Evolutionary conservation across 1,284 basidiomycete genomes (phyloP).

Genomic region (Trichosporon inkin): DNA sequence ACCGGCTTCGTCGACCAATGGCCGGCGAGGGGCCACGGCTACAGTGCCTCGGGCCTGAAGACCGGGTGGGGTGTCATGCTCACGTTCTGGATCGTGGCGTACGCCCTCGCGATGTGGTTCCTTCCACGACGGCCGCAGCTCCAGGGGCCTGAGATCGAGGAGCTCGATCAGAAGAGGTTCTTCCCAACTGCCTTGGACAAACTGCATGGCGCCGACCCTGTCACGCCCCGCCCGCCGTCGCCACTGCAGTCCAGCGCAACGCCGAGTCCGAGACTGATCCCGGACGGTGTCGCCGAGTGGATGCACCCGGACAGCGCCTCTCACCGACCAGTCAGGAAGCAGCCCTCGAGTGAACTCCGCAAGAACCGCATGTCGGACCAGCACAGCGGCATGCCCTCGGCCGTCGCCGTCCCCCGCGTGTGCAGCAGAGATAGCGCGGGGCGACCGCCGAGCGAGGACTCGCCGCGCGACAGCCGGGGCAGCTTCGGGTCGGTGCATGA

Average conservation of each 20-base stretch:
- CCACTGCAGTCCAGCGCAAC: background rate
- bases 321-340: background rate
- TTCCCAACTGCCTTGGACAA: slow-evolving; percentile 13
- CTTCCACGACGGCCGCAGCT: slow-evolving; percentile 25
- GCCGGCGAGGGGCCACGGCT: slow-evolving; percentile 26
- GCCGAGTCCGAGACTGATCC: background rate
- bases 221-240: slow-evolving; percentile 13
- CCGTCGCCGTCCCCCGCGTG: background rate
- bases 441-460: background rate
- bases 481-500: background rate
- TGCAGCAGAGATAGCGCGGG: background rate
- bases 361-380: background rate
- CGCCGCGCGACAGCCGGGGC: background rate
- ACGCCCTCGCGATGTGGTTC: slow-evolving; percentile 29
- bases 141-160: slow-evolving; percentile 14
- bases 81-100: slow-evolving; percentile 15
- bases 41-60: slow-evolving; percentile 26
- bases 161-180: slow-evolving; percentile 12
- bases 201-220: slow-evolving; percentile 1
- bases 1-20: slow-evolving; percentile 34
- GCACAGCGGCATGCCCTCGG: background rate
- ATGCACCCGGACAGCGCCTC: background rate
- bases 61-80: slow-evolving; percentile 38
- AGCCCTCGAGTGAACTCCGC: too few species aligned
- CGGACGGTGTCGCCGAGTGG: background rate